These are phyloP conservation scores for Iris macrosiphon DNA, from an alignment of 106 monocot species.

Conservation along the genomic window DNA sequence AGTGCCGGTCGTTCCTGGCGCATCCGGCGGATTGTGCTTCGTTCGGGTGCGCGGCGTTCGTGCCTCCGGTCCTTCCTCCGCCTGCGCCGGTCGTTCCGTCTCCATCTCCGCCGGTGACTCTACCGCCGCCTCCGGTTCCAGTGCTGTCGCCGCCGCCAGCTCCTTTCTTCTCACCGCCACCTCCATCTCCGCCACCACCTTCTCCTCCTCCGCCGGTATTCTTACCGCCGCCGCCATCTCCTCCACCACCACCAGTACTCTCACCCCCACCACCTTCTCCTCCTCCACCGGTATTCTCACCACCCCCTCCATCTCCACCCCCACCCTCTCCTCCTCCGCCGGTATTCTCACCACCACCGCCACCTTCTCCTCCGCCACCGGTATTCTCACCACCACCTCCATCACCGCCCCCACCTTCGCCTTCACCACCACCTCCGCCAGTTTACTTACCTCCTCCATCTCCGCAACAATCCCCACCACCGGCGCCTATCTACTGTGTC, in stretches of 20 bases:
- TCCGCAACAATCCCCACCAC: no score
- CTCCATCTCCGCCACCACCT: neutral
- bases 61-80: slow-evolving; percentile 13
- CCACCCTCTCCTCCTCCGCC: no score
- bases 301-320: no score
- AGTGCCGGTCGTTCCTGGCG: slow-evolving; percentile 35
- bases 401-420: neutral
- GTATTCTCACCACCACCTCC: neutral
- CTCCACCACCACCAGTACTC: neutral
- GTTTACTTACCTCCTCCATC: neutral
- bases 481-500: no score
- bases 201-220: neutral
- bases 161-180: neutral
- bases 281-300: no score
- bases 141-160: neutral
- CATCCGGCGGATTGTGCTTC: slow-evolving; percentile 25
- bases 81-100: slow-evolving; percentile 3
- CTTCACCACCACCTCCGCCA: neutral
- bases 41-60: slow-evolving; percentile 25
- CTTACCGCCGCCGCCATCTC: neutral
- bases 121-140: neutral
- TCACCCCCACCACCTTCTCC: no score
- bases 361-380: neutral
- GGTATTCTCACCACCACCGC: no score
- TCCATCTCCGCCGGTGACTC: neutral